These are phyloP conservation scores for Kwoniella sp. DNA, from an alignment of 768 basidiomycete genomes.

Conservation along the genomic window DNA sequence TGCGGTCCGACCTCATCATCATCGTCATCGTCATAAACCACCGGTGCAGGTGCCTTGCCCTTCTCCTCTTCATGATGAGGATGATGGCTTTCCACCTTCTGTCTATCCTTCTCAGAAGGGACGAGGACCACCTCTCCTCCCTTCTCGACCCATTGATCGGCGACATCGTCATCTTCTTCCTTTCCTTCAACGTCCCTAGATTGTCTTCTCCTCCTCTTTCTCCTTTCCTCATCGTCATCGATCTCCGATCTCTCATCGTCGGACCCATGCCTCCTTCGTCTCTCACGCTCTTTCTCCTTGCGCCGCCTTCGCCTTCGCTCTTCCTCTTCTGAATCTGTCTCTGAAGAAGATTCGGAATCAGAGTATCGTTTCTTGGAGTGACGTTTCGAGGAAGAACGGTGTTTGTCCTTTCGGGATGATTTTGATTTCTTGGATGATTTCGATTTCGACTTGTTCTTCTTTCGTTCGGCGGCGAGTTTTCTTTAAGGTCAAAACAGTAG, in stretches of 20 bases:
- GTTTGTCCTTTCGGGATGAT: conserved; percentile 15
- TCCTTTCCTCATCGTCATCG: conserved; percentile 55
- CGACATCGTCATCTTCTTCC: conserved; percentile 49
- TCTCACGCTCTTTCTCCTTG: conserved; percentile 59
- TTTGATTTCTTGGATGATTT: conserved; percentile 33
- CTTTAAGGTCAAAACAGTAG: conserved; percentile 13
- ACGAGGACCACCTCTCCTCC: conserved; percentile 24
- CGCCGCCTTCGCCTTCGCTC: conserved; percentile 28
- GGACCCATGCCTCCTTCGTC: conserved; percentile 56
- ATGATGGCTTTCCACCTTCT: conserved; percentile 16
- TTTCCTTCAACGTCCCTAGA: conserved; percentile 53
- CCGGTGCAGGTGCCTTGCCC: conserved; percentile 38
- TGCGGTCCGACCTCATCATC: conserved; percentile 80
- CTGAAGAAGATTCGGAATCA: conserved; percentile 28
- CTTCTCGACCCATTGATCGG: conserved; percentile 56
- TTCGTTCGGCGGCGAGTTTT: conserved; percentile 39
- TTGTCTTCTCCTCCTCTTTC: conserved; percentile 51
- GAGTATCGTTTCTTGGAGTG: conserved; percentile 23
- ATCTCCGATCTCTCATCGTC: conserved; percentile 52
- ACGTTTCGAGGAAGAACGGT: conserved; percentile 19
- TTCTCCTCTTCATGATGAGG: conserved; percentile 29
- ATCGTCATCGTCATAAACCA: conserved; percentile 56
- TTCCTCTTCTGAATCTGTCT: conserved; percentile 40
- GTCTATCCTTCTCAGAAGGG: conserved; percentile 18
- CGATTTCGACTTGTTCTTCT: conserved; percentile 27